Conservation (phyloP, 2,329 filamentous ascomycete species). For the Neofusicoccum sp. region DNA sequence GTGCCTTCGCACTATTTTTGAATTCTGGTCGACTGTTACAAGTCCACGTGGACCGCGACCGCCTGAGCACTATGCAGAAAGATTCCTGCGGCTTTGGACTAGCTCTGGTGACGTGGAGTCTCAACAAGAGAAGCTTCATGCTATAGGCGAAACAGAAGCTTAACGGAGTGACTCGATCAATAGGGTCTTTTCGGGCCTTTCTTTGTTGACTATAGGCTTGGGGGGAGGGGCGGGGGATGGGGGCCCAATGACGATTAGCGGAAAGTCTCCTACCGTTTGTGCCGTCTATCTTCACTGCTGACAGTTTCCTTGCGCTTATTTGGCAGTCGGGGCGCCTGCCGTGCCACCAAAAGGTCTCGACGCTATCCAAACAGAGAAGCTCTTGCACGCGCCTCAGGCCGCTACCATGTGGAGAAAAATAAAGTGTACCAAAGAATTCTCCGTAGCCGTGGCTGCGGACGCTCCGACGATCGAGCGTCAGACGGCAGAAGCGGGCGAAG, state of each 20-base stretch:
- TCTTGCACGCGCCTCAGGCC: not conserved
- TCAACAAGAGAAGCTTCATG: not conserved
- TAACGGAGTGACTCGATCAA: not conserved
- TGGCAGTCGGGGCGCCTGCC: not conserved
- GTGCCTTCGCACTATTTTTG: too few relatives aligned
- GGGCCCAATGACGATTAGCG: not conserved
- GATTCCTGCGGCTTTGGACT: not conserved
- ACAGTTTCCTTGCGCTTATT: not conserved
- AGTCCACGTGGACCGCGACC: not conserved
- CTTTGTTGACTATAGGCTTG: not conserved
- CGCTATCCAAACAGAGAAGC: not conserved
- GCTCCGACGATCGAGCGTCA: not conserved
- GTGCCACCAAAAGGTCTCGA: not conserved
- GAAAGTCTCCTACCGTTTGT: conserved; percentile 1
- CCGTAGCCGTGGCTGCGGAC: not conserved
- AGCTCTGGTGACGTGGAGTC: not conserved
- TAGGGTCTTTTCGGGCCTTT: conserved; percentile 7
- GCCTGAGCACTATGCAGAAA: not conserved
- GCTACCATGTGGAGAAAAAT: conserved; percentile 1
- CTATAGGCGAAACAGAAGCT: conserved; percentile 1
- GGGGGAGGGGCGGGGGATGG: not conserved
- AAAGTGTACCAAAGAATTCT: conserved; percentile 10
- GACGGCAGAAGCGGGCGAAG: not conserved
- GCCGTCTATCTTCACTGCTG: not conserved
- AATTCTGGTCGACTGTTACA: too few relatives aligned